Evolutionary conservation across 2,329 filamentous ascomycete species (phyloP), one percentile per base, ranked within the genome.

Genomic region (Domatiomyces catenatus): DNA sequence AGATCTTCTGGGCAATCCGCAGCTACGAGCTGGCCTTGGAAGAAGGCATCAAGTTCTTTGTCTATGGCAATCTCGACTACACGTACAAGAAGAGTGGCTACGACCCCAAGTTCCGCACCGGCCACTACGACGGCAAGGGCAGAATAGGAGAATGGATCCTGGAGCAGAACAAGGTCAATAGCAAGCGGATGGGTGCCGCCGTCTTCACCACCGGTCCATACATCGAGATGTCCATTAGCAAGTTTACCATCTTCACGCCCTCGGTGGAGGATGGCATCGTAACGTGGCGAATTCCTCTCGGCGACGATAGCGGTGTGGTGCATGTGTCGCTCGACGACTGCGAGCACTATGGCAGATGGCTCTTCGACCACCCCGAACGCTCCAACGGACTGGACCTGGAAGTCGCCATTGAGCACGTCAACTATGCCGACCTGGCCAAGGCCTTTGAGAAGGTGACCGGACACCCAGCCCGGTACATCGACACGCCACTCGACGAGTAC

Each of bases 21-120:
- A 48, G 53, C 5, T 68, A 66, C 49, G 64, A 68, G 54, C 52
- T 69, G 2, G 66, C 66, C 1, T 42, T 64, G 4, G 62, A 65
- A 46, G 59, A 55, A 46, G 66, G 64, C 8, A 58, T 68, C 48
- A 63, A 64, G 49, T 65, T 74, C 50, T 71, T 71, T 53, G 64
- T 69, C 19, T 75, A 71, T 53, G 72, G 71, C 1, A 73, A 71
- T 49, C 63, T 77, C 8, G 74, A 76, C 55, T 75, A 71, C 52
- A 65, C 57, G 1, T 67, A 69, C 51, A 74, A 75, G 63, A 70
- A 72, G 58, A 62, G 64, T 42, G 70, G 68, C 0, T 77, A 70
- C 52, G 63, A 72, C 43, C 64, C 69, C 0, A 64, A 67, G 47
- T 71, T 70, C 54, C 66, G 71, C 8, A 60, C 60, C 1, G 74